phyloP scores from a whole-genome alignment of 2,329 filamentous ascomycete species.

The Tetracladium maxilliforme region DNA sequence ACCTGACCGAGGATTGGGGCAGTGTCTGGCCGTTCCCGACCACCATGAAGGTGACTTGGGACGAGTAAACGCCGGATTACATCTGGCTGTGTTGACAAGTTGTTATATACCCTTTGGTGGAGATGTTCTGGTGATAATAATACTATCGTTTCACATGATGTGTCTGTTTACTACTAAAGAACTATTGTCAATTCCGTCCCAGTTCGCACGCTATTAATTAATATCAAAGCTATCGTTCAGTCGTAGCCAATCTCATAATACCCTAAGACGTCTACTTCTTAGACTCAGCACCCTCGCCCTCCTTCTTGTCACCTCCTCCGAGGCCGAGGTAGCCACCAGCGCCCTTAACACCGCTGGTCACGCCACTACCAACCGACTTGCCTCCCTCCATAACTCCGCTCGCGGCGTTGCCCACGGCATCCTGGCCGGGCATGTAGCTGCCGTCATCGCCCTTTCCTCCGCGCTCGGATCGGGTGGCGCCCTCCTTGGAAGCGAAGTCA shows the following conservation, averaged over 20 bases:
- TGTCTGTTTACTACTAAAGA: background rate
- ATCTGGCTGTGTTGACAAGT: slow-evolving; percentile 3
- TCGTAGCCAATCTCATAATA: too few species aligned
- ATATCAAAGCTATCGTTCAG: too few species aligned
- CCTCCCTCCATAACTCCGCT: too few species aligned
- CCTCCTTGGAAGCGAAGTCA: slow-evolving; percentile 46
- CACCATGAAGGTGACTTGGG: slow-evolving; percentile 38
- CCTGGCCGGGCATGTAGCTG: too few species aligned
- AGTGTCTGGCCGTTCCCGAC: slow-evolving; percentile 30
- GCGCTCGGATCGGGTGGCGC: slow-evolving; percentile 49
- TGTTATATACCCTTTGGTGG: slow-evolving; percentile 1
- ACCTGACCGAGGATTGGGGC: slow-evolving; percentile 51
- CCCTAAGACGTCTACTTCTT: too few species aligned
- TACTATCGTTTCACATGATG: background rate
- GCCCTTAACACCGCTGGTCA: too few species aligned
- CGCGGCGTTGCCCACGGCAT: too few species aligned
- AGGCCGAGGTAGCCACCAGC: too few species aligned
- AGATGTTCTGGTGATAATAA: slow-evolving; percentile 2
- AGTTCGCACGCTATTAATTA: too few species aligned
- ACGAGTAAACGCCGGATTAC: slow-evolving; percentile 13
- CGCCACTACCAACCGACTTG: too few species aligned
- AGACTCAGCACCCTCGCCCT: too few species aligned
- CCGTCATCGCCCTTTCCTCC: slow-evolving; percentile 48
- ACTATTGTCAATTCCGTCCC: background rate
- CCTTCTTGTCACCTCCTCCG: too few species aligned